Conservation (phyloP, 768 basidiomycete species). For the Podaxis sp. region DNA sequence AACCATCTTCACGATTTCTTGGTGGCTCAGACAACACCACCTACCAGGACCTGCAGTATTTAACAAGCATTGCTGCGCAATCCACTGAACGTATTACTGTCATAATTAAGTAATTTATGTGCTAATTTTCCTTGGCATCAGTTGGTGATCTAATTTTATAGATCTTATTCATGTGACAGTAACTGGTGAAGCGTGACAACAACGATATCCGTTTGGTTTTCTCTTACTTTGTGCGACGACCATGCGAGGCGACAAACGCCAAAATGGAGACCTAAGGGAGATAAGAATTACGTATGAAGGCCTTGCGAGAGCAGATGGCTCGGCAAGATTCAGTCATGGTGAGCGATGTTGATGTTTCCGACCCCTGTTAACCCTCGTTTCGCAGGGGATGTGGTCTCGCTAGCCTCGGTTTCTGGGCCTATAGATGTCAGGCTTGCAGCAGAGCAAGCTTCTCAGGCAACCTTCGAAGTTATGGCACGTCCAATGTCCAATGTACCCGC, state of each 20-base stretch:
- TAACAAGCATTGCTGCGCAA: not conserved
- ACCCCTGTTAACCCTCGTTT: constrained; percentile 5
- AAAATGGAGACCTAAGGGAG: constrained; percentile 26
- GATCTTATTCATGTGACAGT: not conserved
- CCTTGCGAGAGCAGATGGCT: constrained; percentile 72
- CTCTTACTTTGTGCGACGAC: not conserved
- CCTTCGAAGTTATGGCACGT: constrained; percentile 70
- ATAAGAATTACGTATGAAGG: constrained; percentile 49
- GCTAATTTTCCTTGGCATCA: no score
- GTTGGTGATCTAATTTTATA: not conserved
- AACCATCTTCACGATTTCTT: not conserved
- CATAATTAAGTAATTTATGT: no score
- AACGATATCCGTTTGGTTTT: not conserved
- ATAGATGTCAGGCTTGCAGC: constrained; percentile 66
- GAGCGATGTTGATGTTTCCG: constrained; percentile 14
- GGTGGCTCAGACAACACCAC: not conserved
- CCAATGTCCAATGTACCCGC: constrained; percentile 68
- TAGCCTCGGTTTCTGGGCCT: constrained; percentile 78
- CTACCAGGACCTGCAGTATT: not conserved
- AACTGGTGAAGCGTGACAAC: not conserved
- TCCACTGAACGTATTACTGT: not conserved
- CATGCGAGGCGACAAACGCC: constrained; percentile 34
- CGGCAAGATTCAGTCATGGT: constrained; percentile 69
- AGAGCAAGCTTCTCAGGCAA: constrained; percentile 69
- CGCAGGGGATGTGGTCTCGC: constrained; percentile 36